Base-by-base conservation (phyloP, 352 stramenopile genomes). In the Phytophthora pinifolia region DNA sequence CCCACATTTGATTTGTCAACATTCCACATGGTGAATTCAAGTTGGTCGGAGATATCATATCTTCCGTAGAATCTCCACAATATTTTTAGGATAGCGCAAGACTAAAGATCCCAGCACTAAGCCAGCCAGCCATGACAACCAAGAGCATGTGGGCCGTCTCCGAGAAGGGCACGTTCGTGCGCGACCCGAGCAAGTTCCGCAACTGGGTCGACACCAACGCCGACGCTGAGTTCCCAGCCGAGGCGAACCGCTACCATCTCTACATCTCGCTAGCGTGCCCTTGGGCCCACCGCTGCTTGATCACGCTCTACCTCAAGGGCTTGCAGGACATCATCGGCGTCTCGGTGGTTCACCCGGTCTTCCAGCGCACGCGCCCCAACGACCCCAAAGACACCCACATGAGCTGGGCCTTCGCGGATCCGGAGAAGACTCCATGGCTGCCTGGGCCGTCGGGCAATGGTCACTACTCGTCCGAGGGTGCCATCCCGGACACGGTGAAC, bases 181-280 rank as follows among this genome's bases (percentile, higher is more conserved):
- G 82, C 37, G 79, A 89, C 56, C 29, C 74, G 4, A 89, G 75
- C 59, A 82, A 83, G 59, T 92, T 92, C 69, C 82, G 77, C 72
- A 84, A 89, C 68, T 89, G 79, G 77, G 88, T 92, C 63, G 68
- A 89, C 53, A 43, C 75, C 18, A 50, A 60, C 39, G 45, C 73
- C 15, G 75, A 83, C 65, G 79, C 79, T 37, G 65, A 80, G 55
- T 92, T 89, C 62, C 75, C 82, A 1, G 75, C 82, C 14, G 68
- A 88, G 57, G 69, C 62, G 34, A 43, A 59, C 37, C 79, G 83
- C 30, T 92, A 99, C 76, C 96, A 99, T 72, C 72, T 99, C 22
- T 98, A 98, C 78, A 88, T 99, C 30, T 97, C 92, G 47, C 79
- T 95, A 25, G 96, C 96, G 30, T 99, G 96, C 76, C 97, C 97